Conservation (phyloP, 805 yeast genomes). For the Saturnispora hagleri region DNA sequence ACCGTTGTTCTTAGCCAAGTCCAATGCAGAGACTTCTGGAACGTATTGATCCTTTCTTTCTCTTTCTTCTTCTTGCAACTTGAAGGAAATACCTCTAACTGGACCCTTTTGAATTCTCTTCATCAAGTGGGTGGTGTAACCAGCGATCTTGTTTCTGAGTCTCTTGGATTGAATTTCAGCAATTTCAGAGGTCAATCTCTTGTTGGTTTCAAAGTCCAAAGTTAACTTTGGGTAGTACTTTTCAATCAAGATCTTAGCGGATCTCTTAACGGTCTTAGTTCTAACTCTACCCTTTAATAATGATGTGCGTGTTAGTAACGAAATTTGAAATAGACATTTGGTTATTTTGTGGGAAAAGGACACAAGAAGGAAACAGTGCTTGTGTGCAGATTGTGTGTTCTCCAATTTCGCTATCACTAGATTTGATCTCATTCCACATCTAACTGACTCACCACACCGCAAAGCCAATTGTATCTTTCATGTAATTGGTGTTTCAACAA, state of each 20-base stretch:
- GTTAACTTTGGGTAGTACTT: conserved; percentile 99
- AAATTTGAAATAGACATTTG: too few relatives aligned
- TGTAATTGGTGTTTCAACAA: too few relatives aligned
- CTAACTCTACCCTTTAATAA: conserved; percentile 93
- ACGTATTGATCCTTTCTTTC: conserved; percentile 99
- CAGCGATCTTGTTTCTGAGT: conserved; percentile 99
- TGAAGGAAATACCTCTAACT: conserved; percentile 99
- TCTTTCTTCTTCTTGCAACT: conserved; percentile 99
- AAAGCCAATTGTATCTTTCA: too few relatives aligned
- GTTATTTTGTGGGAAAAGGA: too few relatives aligned
- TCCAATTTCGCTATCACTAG: too few relatives aligned
- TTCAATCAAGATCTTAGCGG: conserved; percentile 99
- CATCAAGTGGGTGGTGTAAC: conserved; percentile 99
- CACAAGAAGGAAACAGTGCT: too few relatives aligned
- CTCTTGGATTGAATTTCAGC: conserved; percentile 99
- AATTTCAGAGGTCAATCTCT: conserved; percentile 96
- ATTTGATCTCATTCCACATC: too few relatives aligned
- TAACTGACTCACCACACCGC: too few relatives aligned
- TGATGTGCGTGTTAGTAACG: conserved; percentile 7
- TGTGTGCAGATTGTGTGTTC: too few relatives aligned
- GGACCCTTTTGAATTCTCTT: conserved; percentile 99
- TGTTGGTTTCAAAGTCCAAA: conserved; percentile 99
- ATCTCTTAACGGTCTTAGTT: conserved; percentile 99
- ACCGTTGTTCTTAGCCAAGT: conserved; percentile 91
- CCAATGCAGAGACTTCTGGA: conserved; percentile 99